Base-by-base conservation (phyloP, 2,329 filamentous ascomycete species). In the Exophiala phaeomuriformis region DNA sequence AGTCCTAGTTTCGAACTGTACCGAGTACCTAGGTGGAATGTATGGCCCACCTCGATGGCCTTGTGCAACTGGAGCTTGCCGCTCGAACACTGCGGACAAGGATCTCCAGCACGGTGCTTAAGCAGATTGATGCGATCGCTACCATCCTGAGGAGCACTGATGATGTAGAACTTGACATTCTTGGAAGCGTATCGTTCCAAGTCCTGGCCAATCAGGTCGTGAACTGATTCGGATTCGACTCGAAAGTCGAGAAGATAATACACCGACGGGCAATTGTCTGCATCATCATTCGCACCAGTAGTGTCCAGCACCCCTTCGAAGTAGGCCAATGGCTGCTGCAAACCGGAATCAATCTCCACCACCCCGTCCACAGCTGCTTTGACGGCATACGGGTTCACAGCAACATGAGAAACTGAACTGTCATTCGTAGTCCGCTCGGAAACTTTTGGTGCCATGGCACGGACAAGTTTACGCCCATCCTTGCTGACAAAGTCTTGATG, bases 11-110 rank as follows among this genome's bases (percentile, higher is more conserved):
- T 85, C 19, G 80, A 75, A 28, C 86, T 90, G 72, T 98, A 98
- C 31, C 90, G 82, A 1, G 88, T 90, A 7, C 91, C 90, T 1
- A 98, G 82, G 68, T 94, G 84, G 71, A 98, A 98, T 0, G 93
- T 97, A 69, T 98, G 93, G 0, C 89, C 93, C 10, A 97, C 77
- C 70, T 98, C 93, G 47, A 97, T 84, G 5, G 90, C 88, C 57
- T 80, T 84, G 53, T 85, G 78, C 2, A 86, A 75, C 41, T 75
- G 75, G 27, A 97, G 74, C 1, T 68, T 73, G 0, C 86, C 86
- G 0, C 74, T 64, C 5, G 46, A n/a, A 66, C 93, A 98, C 37
- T 77, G 75, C 0, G 87, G 82, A 64, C 93, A 98, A 7, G 69
- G 63, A 64, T 94, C 88, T 8, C 86, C 87, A 41, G 82, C 71